Conservation (phyloP, 768 basidiomycete species). For the Lepiota venenata region DNA sequence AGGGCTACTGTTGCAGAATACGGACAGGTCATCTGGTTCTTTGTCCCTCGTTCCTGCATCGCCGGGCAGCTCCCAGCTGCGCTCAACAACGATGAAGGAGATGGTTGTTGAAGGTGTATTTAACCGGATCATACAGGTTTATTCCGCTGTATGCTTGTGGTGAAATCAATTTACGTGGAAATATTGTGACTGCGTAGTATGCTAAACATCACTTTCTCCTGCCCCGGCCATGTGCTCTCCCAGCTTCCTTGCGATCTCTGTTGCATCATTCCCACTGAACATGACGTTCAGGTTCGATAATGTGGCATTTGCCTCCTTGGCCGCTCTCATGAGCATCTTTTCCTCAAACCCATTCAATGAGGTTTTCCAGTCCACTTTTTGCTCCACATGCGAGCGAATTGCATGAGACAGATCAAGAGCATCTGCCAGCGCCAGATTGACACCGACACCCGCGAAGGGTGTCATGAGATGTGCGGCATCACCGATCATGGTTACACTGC, state of each 20-base stretch:
- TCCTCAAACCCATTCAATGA: constrained; percentile 2
- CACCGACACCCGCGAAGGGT: constrained; percentile 22
- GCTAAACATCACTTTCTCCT: background rate
- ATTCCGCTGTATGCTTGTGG: background rate
- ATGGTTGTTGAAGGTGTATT: constrained; percentile 16
- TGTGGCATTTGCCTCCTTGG: background rate
- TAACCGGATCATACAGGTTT: background rate
- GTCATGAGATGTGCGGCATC: constrained; percentile 25
- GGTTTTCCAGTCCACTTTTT: background rate
- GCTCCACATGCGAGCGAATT: background rate
- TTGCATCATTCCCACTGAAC: background rate
- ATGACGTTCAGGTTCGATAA: background rate
- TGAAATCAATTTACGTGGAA: background rate
- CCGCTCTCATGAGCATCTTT: constrained; percentile 1
- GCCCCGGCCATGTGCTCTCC: background rate
- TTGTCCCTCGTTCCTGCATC: constrained; percentile 23
- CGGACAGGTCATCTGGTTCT: constrained; percentile 24
- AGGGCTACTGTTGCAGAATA: constrained; percentile 22
- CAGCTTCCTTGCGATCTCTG: background rate
- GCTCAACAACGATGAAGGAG: constrained; percentile 21
- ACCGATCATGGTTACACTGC: constrained; percentile 18
- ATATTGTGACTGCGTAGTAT: background rate
- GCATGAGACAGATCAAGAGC: constrained; percentile 17
- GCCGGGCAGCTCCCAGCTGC: constrained; percentile 19
- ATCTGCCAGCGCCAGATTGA: constrained; percentile 21